phyloP scores from a whole-genome alignment of 2,329 filamentous ascomycete genomes.

The Fusarium succisae region DNA sequence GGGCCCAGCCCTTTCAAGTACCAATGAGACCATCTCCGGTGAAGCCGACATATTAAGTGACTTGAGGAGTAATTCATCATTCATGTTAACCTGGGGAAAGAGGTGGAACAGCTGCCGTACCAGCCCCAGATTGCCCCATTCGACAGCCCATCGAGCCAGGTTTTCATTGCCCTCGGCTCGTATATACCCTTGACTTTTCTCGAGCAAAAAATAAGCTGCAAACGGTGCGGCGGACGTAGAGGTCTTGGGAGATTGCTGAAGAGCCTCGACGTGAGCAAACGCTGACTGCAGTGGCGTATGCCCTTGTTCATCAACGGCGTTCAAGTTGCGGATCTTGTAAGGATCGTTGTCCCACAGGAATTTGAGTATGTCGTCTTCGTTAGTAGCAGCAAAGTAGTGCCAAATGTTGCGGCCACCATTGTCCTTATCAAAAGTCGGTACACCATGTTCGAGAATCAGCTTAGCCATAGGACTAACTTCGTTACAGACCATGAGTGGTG shows the following conservation, averaged over 20 bases:
- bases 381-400: conserved; percentile 50
- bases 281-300: conserved; percentile 47
- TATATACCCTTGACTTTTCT: conserved; percentile 12
- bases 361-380: conserved; percentile 42
- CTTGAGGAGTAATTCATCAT: conserved; percentile 34
- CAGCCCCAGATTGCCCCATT: conserved; percentile 43
- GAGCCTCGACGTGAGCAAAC: conserved; percentile 31
- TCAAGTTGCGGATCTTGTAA: conserved; percentile 41
- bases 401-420: conserved; percentile 48
- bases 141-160: conserved; percentile 34
- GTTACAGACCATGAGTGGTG: conserved; percentile 50
- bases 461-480: conserved; percentile 35
- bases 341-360: conserved; percentile 47
- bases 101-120: conserved; percentile 28
- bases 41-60: conserved; percentile 41
- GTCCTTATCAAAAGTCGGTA: conserved; percentile 45
- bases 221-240: neutral
- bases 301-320: conserved; percentile 23
- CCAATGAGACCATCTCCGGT: conserved; percentile 31
- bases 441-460: conserved; percentile 41
- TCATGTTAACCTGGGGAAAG: conserved; percentile 12
- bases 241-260: neutral
- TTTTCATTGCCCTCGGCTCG: neutral
- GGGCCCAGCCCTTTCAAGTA: conserved; percentile 35
- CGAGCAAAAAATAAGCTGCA: conserved; percentile 32